Percentiles rank a stretch among this genome's conserved stretches.
Conservation (phyloP, 2,329 filamentous ascomycete genomes). For the Dactylella cylindrospora region DNA sequence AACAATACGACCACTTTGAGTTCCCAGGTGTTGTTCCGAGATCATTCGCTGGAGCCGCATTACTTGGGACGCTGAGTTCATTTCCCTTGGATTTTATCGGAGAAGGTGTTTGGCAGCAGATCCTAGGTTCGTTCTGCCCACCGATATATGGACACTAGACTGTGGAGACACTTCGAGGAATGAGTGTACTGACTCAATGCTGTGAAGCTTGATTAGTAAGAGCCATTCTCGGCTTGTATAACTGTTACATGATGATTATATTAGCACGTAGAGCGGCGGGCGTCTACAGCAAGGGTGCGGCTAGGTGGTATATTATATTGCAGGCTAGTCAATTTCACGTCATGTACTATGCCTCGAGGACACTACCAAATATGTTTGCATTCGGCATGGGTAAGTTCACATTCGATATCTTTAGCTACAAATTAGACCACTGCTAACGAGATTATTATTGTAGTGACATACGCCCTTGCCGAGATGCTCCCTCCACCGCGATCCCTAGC, state of each 20-base stretch:
- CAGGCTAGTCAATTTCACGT: constrained; percentile 87
- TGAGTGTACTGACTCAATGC: constrained; percentile 17
- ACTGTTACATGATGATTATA: constrained; percentile 67
- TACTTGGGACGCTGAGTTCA: constrained; percentile 71
- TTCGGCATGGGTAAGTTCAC: constrained; percentile 71
- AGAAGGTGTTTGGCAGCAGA: constrained; percentile 60
- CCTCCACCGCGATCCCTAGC: constrained; percentile 52
- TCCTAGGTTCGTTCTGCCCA: constrained; percentile 56
- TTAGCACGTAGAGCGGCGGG: constrained; percentile 66
- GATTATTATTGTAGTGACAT: constrained; percentile 60
- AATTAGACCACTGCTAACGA: too few species aligned
- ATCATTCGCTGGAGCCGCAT: constrained; percentile 79
- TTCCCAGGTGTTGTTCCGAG: constrained; percentile 91
- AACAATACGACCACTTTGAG: constrained; percentile 80
- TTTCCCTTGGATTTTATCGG: constrained; percentile 64
- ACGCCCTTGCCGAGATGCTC: constrained; percentile 59
- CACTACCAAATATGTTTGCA: constrained; percentile 94
- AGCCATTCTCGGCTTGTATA: constrained; percentile 73
- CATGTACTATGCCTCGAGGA: constrained; percentile 87
- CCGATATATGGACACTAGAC: background rate
- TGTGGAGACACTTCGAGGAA: constrained; percentile 1
- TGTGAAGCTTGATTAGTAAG: constrained; percentile 59
- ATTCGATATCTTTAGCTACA: background rate
- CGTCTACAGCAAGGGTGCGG: constrained; percentile 68
- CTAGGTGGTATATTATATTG: constrained; percentile 76